These are phyloP conservation scores for Sungouiozyma ichnusensis DNA, from an alignment of 805 yeast species.

Conservation along the genomic window DNA sequence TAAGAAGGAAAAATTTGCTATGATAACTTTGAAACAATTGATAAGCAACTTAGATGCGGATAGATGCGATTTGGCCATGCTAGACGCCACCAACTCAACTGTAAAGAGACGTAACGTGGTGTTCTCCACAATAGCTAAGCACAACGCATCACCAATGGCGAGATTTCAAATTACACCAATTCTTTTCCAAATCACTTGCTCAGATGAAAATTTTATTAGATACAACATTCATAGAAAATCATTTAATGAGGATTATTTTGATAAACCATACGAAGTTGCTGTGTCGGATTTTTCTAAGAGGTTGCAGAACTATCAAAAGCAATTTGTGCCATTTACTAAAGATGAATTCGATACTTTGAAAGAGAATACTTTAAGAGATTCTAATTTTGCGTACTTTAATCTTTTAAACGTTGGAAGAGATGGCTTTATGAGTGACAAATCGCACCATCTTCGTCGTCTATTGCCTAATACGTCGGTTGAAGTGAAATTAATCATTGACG, in stretches of 20 bases:
- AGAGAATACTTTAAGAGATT: background rate
- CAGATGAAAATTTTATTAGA: constrained; percentile 39
- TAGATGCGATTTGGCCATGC: constrained; percentile 43
- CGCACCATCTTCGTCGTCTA: background rate
- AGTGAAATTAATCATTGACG: constrained; percentile 9
- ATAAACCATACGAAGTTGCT: constrained; percentile 41
- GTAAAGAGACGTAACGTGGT: constrained; percentile 30
- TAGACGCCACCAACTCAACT: constrained; percentile 52
- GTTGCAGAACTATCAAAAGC: constrained; percentile 37
- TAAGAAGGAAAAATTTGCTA: constrained; percentile 43
- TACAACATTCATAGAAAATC: constrained; percentile 60
- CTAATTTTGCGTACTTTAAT: constrained; percentile 3
- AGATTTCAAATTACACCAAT: constrained; percentile 35
- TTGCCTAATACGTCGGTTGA: constrained; percentile 2
- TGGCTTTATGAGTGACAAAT: background rate
- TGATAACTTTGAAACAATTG: constrained; percentile 38
- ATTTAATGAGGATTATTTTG: constrained; percentile 48
- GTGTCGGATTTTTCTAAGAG: constrained; percentile 51
- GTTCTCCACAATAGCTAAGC: constrained; percentile 16
- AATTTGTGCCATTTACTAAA: constrained; percentile 20
- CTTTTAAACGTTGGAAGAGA: constrained; percentile 4
- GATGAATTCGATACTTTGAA: constrained; percentile 14
- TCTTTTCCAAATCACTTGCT: constrained; percentile 50
- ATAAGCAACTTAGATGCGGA: constrained; percentile 34
- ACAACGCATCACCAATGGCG: constrained; percentile 9